Evolutionary conservation across 192 early-diverging fungal species (phyloP).

Genomic region (Kickxella alabastrina): DNA sequence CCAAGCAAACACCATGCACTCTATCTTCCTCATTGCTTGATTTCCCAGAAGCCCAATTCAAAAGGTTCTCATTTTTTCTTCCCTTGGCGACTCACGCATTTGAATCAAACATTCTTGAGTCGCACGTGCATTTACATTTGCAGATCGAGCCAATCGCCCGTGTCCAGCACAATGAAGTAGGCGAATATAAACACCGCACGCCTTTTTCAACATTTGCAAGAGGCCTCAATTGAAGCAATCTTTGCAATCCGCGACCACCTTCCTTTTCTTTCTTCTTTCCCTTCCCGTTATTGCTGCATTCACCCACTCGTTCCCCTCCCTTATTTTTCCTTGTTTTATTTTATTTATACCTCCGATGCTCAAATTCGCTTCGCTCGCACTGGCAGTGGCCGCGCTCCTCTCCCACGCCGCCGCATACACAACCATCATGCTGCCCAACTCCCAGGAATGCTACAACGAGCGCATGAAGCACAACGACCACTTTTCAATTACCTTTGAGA

Average conservation of each 20-base stretch:
- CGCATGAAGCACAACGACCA: conserved; percentile 42
- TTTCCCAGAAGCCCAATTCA: too few relatives aligned
- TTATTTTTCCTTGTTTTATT: neutral
- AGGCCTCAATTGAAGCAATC: too few relatives aligned
- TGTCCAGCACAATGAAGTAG: too few relatives aligned
- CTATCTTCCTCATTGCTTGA: too few relatives aligned
- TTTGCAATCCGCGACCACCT: too few relatives aligned
- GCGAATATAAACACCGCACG: too few relatives aligned
- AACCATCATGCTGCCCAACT: conserved; percentile 40
- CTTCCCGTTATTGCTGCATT: neutral
- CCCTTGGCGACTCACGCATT: too few relatives aligned
- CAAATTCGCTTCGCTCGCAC: conserved; percentile 16
- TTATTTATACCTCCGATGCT: conserved; percentile 12
- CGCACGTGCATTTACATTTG: neutral
- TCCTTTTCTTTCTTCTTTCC: too few relatives aligned
- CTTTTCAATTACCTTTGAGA: conserved; percentile 49
- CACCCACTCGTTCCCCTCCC: conserved; percentile 1
- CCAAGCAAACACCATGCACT: too few relatives aligned
- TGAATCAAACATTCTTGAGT: too few relatives aligned
- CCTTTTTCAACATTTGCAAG: too few relatives aligned
- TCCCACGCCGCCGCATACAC: conserved; percentile 42
- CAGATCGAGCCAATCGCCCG: neutral
- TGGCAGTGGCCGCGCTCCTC: conserved; percentile 24
- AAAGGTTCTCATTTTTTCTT: too few relatives aligned
- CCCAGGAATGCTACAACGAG: conserved; percentile 50